phyloP scores from a whole-genome alignment of 75 land plant genomes.

The Selaginella tamariscina region DNA sequence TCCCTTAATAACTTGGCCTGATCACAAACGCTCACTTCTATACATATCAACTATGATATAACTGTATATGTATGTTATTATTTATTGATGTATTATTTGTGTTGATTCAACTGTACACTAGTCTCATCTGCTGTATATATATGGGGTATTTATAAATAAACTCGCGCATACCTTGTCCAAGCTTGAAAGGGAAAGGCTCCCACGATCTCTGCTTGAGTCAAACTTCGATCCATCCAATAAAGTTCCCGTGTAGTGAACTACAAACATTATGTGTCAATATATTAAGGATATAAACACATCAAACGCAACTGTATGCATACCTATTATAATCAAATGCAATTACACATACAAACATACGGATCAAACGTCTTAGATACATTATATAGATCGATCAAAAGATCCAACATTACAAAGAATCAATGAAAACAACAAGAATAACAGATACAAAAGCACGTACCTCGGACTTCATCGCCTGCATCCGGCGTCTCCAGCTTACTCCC shows the following conservation, averaged over 20 bases:
- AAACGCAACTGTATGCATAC: not conserved
- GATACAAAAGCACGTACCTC: conserved; percentile 15
- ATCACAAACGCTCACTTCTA: conserved; percentile 1
- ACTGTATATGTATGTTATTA: too few relatives aligned
- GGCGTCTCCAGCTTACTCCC: conserved; percentile 40
- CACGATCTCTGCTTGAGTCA: conserved; percentile 50
- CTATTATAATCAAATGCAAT: not conserved
- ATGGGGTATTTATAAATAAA: too few relatives aligned
- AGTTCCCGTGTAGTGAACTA: conserved; percentile 69
- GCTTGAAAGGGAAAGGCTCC: conserved; percentile 49
- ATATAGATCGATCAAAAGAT: not conserved
- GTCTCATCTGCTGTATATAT: too few relatives aligned
- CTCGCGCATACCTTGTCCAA: conserved; percentile 41
- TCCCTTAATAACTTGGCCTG: conserved; percentile 52
- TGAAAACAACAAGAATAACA: not conserved
- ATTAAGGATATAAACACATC: not conserved
- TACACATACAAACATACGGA: not conserved
- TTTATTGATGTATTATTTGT: too few relatives aligned
- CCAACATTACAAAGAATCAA: not conserved
- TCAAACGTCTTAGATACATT: not conserved
- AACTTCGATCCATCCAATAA: conserved; percentile 64
- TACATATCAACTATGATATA: too few relatives aligned
- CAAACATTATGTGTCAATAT: too few relatives aligned
- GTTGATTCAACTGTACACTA: too few relatives aligned
- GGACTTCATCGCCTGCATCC: conserved; percentile 45